These are phyloP conservation scores for Linanthus parryae DNA, from an alignment of 148 eudicot species.

Conservation along the genomic window DNA sequence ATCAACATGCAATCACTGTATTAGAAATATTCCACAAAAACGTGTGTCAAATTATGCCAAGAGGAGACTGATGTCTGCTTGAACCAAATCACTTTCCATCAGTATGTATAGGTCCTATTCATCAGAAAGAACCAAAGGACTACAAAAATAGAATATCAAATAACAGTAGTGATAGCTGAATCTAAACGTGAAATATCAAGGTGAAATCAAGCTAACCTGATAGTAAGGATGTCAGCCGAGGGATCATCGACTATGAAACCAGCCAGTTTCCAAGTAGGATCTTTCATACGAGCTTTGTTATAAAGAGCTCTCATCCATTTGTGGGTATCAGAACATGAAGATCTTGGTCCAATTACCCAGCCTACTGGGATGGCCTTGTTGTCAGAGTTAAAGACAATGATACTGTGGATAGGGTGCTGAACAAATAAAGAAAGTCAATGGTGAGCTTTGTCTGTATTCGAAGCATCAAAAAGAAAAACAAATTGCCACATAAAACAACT, in stretches of 20 bases:
- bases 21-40: too few species aligned
- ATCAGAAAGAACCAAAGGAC: too few species aligned
- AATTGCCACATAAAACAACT: not conserved
- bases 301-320: conserved; percentile 96
- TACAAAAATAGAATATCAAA: too few species aligned
- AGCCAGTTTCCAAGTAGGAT: conserved; percentile 84
- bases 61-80: too few species aligned
- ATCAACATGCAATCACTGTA: too few species aligned
- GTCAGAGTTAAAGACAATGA: conserved; percentile 87
- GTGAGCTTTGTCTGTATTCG: not conserved
- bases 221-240: conserved; percentile 47
- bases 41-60: too few species aligned
- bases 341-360: conserved; percentile 86
- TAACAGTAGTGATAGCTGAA: too few species aligned
- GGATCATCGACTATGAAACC: conserved; percentile 94
- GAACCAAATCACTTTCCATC: too few species aligned
- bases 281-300: conserved; percentile 69
- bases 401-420: conserved; percentile 88
- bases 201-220: too few species aligned
- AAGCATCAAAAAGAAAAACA: not conserved
- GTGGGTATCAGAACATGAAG: conserved; percentile 45
- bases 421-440: too few species aligned
- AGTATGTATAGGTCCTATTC: too few species aligned
- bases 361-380: conserved; percentile 97
- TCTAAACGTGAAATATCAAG: too few species aligned